phyloP scores from a whole-genome alignment of 2,329 filamentous ascomycete species.

The Paraphaeosphaeria sporulosa region DNA sequence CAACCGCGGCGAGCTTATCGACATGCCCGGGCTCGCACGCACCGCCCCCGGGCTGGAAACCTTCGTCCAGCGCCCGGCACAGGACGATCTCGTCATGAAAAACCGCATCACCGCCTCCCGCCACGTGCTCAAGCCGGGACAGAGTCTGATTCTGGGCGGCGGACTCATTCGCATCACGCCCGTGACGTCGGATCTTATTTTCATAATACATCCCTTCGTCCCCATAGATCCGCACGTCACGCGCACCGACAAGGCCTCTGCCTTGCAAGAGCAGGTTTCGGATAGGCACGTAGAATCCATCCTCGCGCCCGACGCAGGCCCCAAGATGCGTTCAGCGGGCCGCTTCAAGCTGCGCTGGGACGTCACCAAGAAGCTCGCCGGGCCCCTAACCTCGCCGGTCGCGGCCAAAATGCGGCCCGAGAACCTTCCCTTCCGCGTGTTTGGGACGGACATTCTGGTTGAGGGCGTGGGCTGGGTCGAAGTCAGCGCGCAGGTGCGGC shows the following conservation, averaged over 20 bases:
- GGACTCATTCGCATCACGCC: constrained; percentile 90
- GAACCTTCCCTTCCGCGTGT: constrained; percentile 77
- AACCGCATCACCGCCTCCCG: constrained; percentile 77
- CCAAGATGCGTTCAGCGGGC: constrained; percentile 65
- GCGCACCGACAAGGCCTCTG: constrained; percentile 78
- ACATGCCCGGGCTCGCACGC: constrained; percentile 85
- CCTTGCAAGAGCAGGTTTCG: constrained; percentile 66
- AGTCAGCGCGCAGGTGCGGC: constrained; percentile 79
- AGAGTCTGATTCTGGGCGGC: constrained; percentile 80
- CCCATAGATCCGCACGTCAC: constrained; percentile 80
- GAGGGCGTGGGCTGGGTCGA: constrained; percentile 96
- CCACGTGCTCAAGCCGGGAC: constrained; percentile 73
- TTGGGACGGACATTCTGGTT: constrained; percentile 84
- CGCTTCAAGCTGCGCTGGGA: constrained; percentile 79
- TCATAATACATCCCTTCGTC: constrained; percentile 88
- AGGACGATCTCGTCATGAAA: constrained; percentile 78
- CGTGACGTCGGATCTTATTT: constrained; percentile 66
- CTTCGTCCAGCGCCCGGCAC: constrained; percentile 72
- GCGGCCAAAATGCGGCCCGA: constrained; percentile 71
- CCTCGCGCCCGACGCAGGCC: constrained; percentile 48
- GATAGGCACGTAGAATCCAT: constrained; percentile 70
- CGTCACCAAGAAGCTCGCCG: constrained; percentile 80
- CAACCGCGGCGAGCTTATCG: constrained; percentile 88
- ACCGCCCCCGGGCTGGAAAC: constrained; percentile 69
- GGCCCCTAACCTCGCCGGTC: constrained; percentile 71